Percentiles rank a stretch among this genome's conserved stretches.
Conservation (phyloP, 2,329 filamentous ascomycete genomes). For the Raffaelea deltoideospora region DNA sequence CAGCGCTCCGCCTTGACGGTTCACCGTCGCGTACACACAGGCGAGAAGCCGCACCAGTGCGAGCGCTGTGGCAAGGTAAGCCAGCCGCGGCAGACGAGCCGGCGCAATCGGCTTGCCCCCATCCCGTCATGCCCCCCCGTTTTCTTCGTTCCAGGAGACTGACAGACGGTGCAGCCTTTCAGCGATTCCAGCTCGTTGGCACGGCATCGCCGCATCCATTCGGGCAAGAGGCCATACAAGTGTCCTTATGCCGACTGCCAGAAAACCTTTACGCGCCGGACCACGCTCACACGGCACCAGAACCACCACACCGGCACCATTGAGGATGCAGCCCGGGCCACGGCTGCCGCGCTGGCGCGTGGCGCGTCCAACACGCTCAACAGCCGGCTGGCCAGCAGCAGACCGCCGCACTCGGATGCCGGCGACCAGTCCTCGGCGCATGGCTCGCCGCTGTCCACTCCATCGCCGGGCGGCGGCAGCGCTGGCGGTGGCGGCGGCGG, state of each 20-base stretch:
- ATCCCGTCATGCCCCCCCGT: no score
- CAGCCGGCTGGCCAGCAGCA: slow-evolving; percentile 18
- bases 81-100: no score
- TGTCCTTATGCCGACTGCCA: slow-evolving; percentile 96
- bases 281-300: slow-evolving; percentile 87
- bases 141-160: no score
- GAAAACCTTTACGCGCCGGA: slow-evolving; percentile 93
- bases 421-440: slow-evolving; percentile 52
- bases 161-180: slow-evolving; percentile 72
- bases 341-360: slow-evolving; percentile 65
- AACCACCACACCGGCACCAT: slow-evolving; percentile 92
- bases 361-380: slow-evolving; percentile 21
- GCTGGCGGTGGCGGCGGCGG: no score
- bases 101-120: no score
- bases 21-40: slow-evolving; percentile 87
- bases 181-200: slow-evolving; percentile 92
- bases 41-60: slow-evolving; percentile 97
- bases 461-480: slow-evolving; percentile 72
- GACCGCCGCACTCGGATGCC: slow-evolving; percentile 45
- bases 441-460: slow-evolving; percentile 62
- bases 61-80: slow-evolving; percentile 89
- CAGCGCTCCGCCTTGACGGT: slow-evolving; percentile 92
- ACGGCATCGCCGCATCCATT: slow-evolving; percentile 86
- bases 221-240: slow-evolving; percentile 90
- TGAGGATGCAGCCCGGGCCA: slow-evolving; percentile 81